phyloP scores from a whole-genome alignment of 2,329 filamentous ascomycete species.

The Tolypocladium ophioglossoides region DNA sequence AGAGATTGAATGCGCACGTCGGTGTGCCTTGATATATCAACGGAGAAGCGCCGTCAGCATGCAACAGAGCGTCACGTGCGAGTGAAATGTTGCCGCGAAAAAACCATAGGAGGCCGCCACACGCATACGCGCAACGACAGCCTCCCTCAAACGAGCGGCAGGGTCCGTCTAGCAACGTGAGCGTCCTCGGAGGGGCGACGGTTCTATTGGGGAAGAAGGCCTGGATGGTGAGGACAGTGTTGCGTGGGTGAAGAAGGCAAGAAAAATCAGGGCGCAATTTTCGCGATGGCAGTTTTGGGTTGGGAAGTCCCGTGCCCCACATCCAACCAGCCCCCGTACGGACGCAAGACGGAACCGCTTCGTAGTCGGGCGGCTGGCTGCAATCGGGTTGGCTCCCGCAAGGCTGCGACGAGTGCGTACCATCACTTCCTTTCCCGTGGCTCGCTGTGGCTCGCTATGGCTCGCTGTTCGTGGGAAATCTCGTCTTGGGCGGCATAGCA shows the following conservation, averaged over 20 bases:
- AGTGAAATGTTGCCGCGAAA: conserved; percentile 26
- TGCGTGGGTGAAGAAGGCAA: conserved; percentile 18
- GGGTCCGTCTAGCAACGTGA: conserved; percentile 24
- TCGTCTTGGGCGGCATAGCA: no score
- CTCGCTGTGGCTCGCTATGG: no score
- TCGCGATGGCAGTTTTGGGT: no score
- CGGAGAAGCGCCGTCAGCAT: not conserved
- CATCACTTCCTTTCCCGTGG: no score
- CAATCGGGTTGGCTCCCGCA: no score
- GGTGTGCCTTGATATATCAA: no score
- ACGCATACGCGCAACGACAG: conserved; percentile 21
- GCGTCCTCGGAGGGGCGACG: conserved; percentile 7
- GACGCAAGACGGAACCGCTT: no score
- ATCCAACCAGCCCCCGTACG: no score
- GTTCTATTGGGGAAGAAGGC: conserved; percentile 13
- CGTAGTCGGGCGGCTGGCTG: no score
- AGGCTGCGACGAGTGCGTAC: no score
- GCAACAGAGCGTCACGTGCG: not conserved
- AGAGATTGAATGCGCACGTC: no score
- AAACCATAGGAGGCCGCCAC: conserved; percentile 34
- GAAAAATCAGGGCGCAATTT: not conserved
- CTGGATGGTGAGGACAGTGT: conserved; percentile 15
- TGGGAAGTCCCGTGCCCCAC: not conserved
- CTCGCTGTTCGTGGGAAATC: no score
- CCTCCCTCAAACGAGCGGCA: conserved; percentile 35